Percentiles rank a stretch among this genome's conserved stretches.
Conservation (phyloP, 805 yeast species). For the Monosporozyma yasuniensis region DNA sequence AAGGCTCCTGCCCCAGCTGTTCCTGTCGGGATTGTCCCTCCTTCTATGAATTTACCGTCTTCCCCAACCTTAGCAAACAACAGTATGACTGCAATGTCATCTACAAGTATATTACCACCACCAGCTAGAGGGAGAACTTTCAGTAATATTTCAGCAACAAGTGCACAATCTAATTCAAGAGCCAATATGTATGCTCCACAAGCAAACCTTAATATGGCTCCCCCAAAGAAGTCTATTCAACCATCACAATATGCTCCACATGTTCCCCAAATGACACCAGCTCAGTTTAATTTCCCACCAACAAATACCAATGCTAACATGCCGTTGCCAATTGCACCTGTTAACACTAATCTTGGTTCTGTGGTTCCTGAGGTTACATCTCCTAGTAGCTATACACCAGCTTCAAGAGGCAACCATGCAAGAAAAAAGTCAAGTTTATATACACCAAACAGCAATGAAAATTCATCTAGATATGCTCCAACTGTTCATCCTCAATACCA, state of each 20-base stretch:
- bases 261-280: neutral
- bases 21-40: constrained; percentile 7
- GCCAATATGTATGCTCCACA: constrained; percentile 1
- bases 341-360: neutral
- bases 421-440: constrained; percentile 22
- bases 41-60: constrained; percentile 6
- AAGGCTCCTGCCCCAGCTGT: neutral
- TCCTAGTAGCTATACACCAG: constrained; percentile 5
- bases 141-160: neutral
- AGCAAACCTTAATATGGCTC: neutral
- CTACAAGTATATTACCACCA: neutral
- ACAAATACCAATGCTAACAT: neutral
- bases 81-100: neutral
- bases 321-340: neutral
- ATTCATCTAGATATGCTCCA: constrained; percentile 35
- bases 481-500: constrained; percentile 25
- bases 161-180: neutral
- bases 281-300: neutral
- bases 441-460: constrained; percentile 22
- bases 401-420: constrained; percentile 5
- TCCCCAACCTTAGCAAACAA: constrained; percentile 1
- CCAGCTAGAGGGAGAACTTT: constrained; percentile 1
- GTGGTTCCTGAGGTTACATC: constrained; percentile 1
- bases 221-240: neutral
- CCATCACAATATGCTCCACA: constrained; percentile 2